phyloP scores from a whole-genome alignment of 208 protist genomes.

The Leishmania arabica region DNA sequence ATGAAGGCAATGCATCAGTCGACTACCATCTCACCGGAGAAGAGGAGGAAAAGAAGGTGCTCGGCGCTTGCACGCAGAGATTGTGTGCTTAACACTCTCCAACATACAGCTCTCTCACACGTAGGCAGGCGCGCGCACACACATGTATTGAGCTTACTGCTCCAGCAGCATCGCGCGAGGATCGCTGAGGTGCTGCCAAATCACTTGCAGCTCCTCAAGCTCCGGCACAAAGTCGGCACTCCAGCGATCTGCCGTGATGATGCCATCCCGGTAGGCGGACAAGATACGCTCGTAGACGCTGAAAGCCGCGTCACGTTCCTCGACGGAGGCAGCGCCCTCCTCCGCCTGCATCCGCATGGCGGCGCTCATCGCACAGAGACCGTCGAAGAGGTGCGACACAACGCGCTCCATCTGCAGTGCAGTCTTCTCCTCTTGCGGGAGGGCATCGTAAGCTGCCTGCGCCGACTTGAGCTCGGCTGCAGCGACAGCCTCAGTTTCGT shows the following conservation, averaged over 20 bases:
- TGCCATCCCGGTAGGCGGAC: constrained; percentile 10
- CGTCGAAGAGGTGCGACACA: constrained; percentile 55
- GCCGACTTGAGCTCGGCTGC: constrained; percentile 10
- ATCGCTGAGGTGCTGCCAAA: constrained; percentile 43
- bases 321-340: constrained; percentile 10
- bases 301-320: constrained; percentile 43
- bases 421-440: constrained; percentile 31
- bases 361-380: constrained; percentile 56
- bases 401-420: constrained; percentile 22
- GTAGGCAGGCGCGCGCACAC: neutral
- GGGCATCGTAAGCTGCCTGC: constrained; percentile 31
- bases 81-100: neutral
- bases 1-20: neutral
- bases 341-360: constrained; percentile 53
- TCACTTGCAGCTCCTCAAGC: constrained; percentile 48
- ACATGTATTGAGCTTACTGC: neutral
- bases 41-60: neutral
- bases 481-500: constrained; percentile 17
- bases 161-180: constrained; percentile 20
- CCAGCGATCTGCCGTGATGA: constrained; percentile 41
- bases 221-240: constrained; percentile 45
- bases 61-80: neutral
- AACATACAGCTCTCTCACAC: neutral
- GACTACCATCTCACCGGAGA: neutral
- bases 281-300: constrained; percentile 42